Base-by-base conservation (phyloP, 768 basidiomycete genomes). In the Mycena vitilis region DNA sequence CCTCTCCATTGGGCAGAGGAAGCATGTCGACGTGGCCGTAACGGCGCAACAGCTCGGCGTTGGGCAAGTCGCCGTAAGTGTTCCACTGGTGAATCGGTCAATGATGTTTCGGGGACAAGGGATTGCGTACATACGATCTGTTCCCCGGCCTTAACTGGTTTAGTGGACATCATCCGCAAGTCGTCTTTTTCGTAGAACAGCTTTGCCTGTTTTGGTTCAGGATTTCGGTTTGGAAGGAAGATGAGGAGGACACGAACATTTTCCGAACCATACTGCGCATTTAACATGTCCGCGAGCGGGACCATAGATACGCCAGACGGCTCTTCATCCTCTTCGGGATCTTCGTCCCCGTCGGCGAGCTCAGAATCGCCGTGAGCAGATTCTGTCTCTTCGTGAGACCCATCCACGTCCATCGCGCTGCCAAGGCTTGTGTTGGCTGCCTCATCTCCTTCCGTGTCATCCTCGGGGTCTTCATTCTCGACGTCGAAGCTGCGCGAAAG, bases 251-350 rank as follows among this genome's bases (percentile, higher is more conserved):
- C 25, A 78, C 90, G 69, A 74, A 95, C 96, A 70, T 98, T 99
- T 77, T 95, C 92, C 45, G 87, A 87, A 10, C 88, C 91, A 77
- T 89, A 94, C 60, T 90, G 87, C 13, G 97, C 98, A 74, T 99
- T 99, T 56, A 99, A 82, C 82, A 99, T 89, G 79, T 99, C 98
- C 4, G 98, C 98, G 82, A 99, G 89, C 0, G 97, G 96, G 5
- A 98, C 93, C 95, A 99, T 96, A 4, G 93, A 89, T 12, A 94
- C 88, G 4, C 78, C 78, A 23, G 54, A 45, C 2, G 68, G 45
- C 34, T 84, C 86, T 4, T 84, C 82, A 15, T 82, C 82, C 6
- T 73, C 74, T 1, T 78, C 82, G 22, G 80, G 81, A 23, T 78
- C 78, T n/a, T 79, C 82, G 51, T 55, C 23, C 68, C 73, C 71